phyloP scores from a whole-genome alignment of 306 rosid species.

The Casuarina glauca region DNA sequence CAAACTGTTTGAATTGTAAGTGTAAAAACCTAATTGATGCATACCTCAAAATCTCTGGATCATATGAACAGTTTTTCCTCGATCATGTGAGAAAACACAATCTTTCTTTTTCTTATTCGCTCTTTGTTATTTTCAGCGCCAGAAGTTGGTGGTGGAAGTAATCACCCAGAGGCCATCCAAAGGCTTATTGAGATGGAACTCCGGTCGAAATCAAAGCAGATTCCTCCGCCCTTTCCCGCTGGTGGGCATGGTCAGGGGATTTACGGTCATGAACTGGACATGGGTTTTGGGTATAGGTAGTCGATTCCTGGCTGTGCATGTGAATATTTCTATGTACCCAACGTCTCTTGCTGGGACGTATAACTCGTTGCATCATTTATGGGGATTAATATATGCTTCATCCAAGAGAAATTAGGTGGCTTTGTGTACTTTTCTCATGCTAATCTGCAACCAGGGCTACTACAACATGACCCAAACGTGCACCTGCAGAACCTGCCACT shows the following conservation, averaged over 20 bases:
- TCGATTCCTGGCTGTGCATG: constrained; percentile 27
- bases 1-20: no score
- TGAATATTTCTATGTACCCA: constrained; percentile 47
- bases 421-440: constrained; percentile 37
- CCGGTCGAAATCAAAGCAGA: constrained; percentile 57
- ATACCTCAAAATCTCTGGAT: no score
- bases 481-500: no score
- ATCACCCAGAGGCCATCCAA: constrained; percentile 80
- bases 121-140: constrained; percentile 43
- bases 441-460: no score
- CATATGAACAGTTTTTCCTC: neutral
- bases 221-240: constrained; percentile 37
- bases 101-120: constrained; percentile 5
- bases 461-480: no score
- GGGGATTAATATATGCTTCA: constrained; percentile 29
- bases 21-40: no score
- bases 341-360: constrained; percentile 29
- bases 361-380: constrained; percentile 36
- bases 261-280: constrained; percentile 72
- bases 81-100: neutral
- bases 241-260: constrained; percentile 55
- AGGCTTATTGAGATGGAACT: constrained; percentile 87
- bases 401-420: constrained; percentile 20
- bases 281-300: constrained; percentile 84
- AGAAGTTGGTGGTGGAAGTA: constrained; percentile 64